These are phyloP conservation scores for Aspergillus sp. DNA, from an alignment of 2,329 filamentous ascomycete species.

Conservation along the genomic window DNA sequence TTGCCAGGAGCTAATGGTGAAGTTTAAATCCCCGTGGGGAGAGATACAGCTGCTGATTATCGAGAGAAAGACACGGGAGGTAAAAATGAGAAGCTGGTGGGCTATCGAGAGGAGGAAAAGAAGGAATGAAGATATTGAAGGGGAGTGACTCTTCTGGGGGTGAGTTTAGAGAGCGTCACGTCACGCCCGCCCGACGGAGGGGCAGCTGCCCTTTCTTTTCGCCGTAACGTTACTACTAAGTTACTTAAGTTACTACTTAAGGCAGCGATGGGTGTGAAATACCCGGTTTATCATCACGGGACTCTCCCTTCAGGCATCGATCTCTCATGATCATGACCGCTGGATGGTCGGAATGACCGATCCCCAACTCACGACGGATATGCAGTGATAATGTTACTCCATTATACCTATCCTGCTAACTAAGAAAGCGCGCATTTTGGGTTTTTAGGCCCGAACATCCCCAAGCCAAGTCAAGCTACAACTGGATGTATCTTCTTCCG, in stretches of 20 bases:
- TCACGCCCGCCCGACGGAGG: constrained; percentile 1
- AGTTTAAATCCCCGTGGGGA: constrained; percentile 21
- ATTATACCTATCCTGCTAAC: background rate
- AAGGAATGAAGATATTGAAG: background rate
- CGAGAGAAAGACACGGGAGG: background rate
- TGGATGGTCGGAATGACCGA: background rate
- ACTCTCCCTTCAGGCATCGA: background rate
- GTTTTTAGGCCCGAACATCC: background rate
- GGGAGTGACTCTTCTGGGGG: background rate
- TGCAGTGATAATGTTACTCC: too few relatives aligned
- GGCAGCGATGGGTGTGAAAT: background rate
- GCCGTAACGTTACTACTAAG: background rate
- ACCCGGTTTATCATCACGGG: background rate
- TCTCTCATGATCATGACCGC: background rate
- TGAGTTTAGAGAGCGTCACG: background rate
- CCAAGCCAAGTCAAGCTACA: background rate
- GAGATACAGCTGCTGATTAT: background rate
- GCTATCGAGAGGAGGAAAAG: background rate
- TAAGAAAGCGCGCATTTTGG: background rate
- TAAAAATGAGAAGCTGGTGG: background rate
- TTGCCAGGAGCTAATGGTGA: constrained; percentile 9
- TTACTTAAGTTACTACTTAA: background rate
- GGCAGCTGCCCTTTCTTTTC: constrained; percentile 3
- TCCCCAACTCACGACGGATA: too few relatives aligned
- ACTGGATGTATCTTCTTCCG: background rate